Base-by-base conservation (phyloP, 108 stramenopile genomes). In the Skeletonema tropicum region DNA sequence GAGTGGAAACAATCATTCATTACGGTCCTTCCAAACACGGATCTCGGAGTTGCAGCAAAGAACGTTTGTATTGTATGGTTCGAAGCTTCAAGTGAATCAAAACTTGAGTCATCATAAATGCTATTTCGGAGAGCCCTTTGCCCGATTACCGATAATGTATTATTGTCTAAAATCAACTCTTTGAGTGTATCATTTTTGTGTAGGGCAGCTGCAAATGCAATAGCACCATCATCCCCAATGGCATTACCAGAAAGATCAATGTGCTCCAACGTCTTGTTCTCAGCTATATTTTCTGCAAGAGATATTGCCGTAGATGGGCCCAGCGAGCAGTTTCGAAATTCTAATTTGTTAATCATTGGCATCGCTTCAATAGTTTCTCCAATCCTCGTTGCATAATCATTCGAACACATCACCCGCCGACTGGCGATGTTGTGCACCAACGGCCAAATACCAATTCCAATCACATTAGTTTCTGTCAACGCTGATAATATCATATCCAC, bases 171-270 rank as follows among this genome's bases (percentile, higher is more conserved):
- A 9, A 23, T 7, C 7, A 52, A 23, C 21, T 52, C 49, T 21
- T 67, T 67, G 29, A 79, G 17, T 14, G 62, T 61, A 8, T 39
- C 73, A 21, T 79, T 79, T 39, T 48, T 19, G 11, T n/a, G 38
- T 8, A 79, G 48, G 8, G 70, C 78, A 9, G 66, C 19, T 7
- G 72, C 78, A 57, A 79, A 59, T 19, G 31, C 41, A 10, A 67
- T 73, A 2, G 64, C 71, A 7, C 76, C 76, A 31, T 77, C 70
- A 42, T 77, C 70, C 8, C 48, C 70, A 17, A 77, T 21, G n/a
- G 30, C 17, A 42, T 77, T 77, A 26, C 15, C 19, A 21, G 49
- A 52, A 1, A 52, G 21, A 52, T 52, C 49, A 52, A 52, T 23
- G 7, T 52, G 49, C 17, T 21, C 21, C 15, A 52, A 52, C 17